Base-by-base conservation (phyloP, 495 filamentous ascomycete species). In the Polyplosphaeria fusca region DNA sequence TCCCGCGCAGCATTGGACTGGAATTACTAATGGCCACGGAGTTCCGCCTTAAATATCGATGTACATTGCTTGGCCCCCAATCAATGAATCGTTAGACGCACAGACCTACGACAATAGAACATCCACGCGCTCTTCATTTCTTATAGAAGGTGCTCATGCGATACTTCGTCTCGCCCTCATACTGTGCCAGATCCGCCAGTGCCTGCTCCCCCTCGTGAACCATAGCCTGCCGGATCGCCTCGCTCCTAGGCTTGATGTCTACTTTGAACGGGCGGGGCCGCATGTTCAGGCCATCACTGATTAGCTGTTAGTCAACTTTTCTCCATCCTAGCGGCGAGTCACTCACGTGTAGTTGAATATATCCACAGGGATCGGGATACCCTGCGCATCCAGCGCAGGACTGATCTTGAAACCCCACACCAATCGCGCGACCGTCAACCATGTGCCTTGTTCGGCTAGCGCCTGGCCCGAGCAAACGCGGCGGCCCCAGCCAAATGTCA, bases 101-200 rank as follows among this genome's bases (percentile, higher is more conserved):
- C n/a, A n/a, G n/a, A n/a, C n/a, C n/a, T n/a, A n/a, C n/a, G n/a
- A n/a, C n/a, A n/a, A n/a, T n/a, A n/a, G n/a, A n/a, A n/a, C n/a
- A n/a, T n/a, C n/a, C n/a, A n/a, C n/a, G n/a, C n/a, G n/a, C n/a
- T n/a, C n/a, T n/a, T n/a, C n/a, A n/a, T n/a, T 53, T 47, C 48
- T 54, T 47, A 24, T 60, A 61, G 30, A 62, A 62, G 1, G 52
- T 57, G 41, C 59, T 62, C 77, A 82, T 79, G 18, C 76, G 61
- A 52, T 82, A 81, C 60, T 79, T 74, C 20, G 78, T 80, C 64
- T 81, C 77, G n/a, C 81, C 81, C 9, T 83, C 77, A 60, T 79
- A 80, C 18, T 73, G 64, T 51, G 77, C 70, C n/a, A 84, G 56
- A 22, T 81, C 74, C 27, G 73, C 63, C 28, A 81, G 58, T 1